A percentile compares a stretch with the other conserved stretches of the same genome.
Conservation (phyloP, 2,329 filamentous ascomycete species). For the Xylaria sp. region DNA sequence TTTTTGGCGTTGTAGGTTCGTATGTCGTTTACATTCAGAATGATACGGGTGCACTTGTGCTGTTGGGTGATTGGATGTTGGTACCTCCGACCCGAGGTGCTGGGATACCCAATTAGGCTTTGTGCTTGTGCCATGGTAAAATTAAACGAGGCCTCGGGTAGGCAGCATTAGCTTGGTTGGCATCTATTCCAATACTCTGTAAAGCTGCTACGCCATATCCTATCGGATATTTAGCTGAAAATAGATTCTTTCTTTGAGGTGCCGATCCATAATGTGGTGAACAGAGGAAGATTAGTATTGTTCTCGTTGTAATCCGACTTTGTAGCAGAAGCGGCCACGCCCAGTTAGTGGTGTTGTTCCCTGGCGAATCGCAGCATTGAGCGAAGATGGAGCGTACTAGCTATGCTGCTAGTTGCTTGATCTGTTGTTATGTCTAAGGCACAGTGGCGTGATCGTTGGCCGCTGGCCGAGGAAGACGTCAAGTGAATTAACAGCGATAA, state of each 20-base stretch:
- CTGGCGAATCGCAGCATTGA: not conserved
- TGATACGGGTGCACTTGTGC: not conserved
- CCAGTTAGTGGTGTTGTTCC: not conserved
- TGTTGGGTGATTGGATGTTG: slow-evolving; percentile 6
- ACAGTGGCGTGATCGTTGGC: slow-evolving; percentile 16
- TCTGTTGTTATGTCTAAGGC: not conserved
- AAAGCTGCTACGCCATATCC: not conserved
- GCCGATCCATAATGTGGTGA: not conserved
- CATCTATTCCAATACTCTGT: not conserved
- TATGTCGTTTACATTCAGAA: not conserved
- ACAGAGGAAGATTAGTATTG: not conserved
- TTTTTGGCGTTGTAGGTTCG: not conserved
- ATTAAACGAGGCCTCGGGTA: not conserved
- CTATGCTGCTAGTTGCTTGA: not conserved
- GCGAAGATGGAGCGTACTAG: not conserved
- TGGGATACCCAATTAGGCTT: not conserved
- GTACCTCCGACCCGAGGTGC: slow-evolving; percentile 16
- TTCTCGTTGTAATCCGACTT: not conserved
- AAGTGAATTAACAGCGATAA: not conserved
- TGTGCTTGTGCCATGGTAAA: not conserved
- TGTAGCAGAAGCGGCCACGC: not conserved
- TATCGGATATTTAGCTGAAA: not conserved
- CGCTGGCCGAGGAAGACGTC: not conserved
- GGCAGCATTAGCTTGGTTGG: not conserved
- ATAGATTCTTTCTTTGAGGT: not conserved